Conservation (phyloP, 768 basidiomycete genomes). For the Mycena vulgaris region DNA sequence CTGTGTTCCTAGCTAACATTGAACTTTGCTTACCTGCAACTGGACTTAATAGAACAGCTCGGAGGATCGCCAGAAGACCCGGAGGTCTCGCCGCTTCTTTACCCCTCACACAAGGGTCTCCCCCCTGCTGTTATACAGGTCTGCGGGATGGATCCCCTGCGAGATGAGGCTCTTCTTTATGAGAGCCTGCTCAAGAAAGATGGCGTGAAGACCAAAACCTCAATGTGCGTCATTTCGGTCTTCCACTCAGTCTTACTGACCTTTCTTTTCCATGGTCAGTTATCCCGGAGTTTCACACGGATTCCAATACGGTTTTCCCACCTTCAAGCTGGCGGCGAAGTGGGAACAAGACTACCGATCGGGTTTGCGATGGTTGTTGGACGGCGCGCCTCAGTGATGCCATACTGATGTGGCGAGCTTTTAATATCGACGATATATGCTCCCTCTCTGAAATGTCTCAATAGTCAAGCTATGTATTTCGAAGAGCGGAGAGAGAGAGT, state of each 20-base stretch:
- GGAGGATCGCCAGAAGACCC: conserved; percentile 26
- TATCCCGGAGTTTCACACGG: conserved; percentile 35
- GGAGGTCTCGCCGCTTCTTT: conserved; percentile 33
- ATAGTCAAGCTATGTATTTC: too few species aligned
- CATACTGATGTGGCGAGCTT: too few species aligned
- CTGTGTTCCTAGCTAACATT: neutral
- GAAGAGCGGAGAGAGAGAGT: too few species aligned
- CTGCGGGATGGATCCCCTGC: conserved; percentile 31
- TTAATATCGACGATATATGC: too few species aligned
- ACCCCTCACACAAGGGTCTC: conserved; percentile 31
- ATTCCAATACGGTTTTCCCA: conserved; percentile 24
- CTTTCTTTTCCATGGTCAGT: neutral
- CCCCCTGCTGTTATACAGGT: conserved; percentile 28
- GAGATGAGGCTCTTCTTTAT: conserved; percentile 34
- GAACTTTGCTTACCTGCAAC: neutral
- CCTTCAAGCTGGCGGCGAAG: conserved; percentile 5
- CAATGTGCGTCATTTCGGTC: conserved; percentile 1
- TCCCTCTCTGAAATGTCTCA: too few species aligned
- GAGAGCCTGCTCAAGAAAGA: conserved; percentile 10
- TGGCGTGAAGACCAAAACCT: conserved; percentile 26
- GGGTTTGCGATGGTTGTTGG: conserved; percentile 30
- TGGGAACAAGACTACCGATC: conserved; percentile 28
- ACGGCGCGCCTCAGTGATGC: conserved; percentile 22
- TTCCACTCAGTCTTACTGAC: neutral
- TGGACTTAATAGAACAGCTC: neutral